phyloP scores from a whole-genome alignment of 169 alveolate species.

The Plasmodium malariae region DNA sequence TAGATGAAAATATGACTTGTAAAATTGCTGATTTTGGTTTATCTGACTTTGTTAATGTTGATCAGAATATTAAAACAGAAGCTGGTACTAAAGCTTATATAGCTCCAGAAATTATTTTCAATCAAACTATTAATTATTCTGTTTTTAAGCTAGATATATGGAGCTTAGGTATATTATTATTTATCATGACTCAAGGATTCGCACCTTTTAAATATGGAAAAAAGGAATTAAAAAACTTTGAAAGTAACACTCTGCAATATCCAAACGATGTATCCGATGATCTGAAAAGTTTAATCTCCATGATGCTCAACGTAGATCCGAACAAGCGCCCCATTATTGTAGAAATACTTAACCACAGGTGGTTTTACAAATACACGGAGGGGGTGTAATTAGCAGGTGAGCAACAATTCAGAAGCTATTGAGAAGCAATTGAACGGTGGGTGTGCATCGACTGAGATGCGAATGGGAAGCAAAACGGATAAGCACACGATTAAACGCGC shows the following conservation, averaged over 20 bases:
- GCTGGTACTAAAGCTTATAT: slow-evolving; percentile 84
- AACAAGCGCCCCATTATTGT: slow-evolving; percentile 72
- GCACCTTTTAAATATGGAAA: slow-evolving; percentile 88
- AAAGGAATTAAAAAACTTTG: slow-evolving; percentile 78
- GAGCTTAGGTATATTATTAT: slow-evolving; percentile 79
- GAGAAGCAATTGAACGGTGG: too few species aligned
- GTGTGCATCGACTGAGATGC: too few species aligned
- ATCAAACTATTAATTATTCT: slow-evolving; percentile 78
- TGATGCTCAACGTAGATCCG: slow-evolving; percentile 67
- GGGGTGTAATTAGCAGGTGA: too few species aligned
- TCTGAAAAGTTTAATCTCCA: slow-evolving; percentile 49
- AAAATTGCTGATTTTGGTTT: slow-evolving; percentile 76
- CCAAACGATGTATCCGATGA: slow-evolving; percentile 68
- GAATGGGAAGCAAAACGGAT: too few species aligned
- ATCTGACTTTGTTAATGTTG: slow-evolving; percentile 80
- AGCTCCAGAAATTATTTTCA: slow-evolving; percentile 84
- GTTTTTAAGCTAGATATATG: slow-evolving; percentile 83
- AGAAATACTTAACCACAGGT: slow-evolving; percentile 51
- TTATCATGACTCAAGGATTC: slow-evolving; percentile 90
- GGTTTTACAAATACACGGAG: slow-evolving; percentile 26
- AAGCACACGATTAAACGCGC: too few species aligned
- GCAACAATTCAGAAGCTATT: too few species aligned
- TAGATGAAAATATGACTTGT: slow-evolving; percentile 76
- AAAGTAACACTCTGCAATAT: slow-evolving; percentile 24
- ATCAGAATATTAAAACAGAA: slow-evolving; percentile 79